phyloP scores from a whole-genome alignment of 2,329 filamentous ascomycete species.

The Corniculantispora saksenae region DNA sequence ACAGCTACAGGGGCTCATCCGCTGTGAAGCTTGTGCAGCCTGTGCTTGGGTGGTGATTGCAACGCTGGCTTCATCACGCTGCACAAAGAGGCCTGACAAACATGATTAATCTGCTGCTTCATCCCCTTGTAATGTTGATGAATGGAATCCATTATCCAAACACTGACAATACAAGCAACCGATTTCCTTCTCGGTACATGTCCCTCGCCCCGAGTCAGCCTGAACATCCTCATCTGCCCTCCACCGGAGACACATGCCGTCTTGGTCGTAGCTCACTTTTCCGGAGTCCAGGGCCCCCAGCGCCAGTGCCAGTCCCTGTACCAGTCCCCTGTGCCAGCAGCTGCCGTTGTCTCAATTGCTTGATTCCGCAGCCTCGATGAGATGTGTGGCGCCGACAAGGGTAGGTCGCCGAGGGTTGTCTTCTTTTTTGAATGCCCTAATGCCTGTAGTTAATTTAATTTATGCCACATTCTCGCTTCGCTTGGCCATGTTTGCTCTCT shows the following conservation, averaged over 20 bases:
- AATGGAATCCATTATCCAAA: no score
- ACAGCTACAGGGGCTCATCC: background rate
- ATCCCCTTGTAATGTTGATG: no score
- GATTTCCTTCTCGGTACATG: no score
- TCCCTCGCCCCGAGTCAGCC: no score
- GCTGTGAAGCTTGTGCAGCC: background rate
- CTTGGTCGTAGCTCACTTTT: constrained; percentile 14
- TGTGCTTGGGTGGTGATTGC: no score
- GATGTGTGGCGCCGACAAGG: constrained; percentile 13
- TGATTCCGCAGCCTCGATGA: constrained; percentile 1
- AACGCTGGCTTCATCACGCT: no score
- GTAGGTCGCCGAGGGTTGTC: background rate
- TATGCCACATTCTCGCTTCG: constrained; percentile 2
- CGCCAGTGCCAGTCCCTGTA: no score
- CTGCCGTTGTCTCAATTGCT: constrained; percentile 5
- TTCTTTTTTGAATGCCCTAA: background rate
- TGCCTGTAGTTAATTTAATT: background rate
- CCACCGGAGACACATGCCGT: constrained; percentile 3
- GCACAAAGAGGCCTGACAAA: no score
- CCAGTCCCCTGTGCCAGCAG: no score
- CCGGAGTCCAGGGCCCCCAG: background rate
- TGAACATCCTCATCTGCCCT: background rate
- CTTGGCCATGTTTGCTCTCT: constrained; percentile 2
- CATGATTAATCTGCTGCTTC: no score
- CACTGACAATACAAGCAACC: no score